Evolutionary conservation across 2,329 filamentous ascomycete species (phyloP).

Genomic region (Arthrobotrys iridis): DNA sequence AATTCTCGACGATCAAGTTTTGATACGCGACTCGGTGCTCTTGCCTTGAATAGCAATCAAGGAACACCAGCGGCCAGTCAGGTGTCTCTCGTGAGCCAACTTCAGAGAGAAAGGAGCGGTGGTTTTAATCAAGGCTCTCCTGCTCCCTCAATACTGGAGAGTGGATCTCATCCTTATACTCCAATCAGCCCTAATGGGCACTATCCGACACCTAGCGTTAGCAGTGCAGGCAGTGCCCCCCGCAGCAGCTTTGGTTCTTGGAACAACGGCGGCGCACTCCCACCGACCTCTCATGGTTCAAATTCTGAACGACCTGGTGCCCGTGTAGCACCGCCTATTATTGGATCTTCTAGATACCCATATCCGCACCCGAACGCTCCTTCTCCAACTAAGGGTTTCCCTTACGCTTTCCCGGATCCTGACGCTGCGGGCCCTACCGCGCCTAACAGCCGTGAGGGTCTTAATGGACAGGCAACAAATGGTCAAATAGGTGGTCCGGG

Average conservation of each 20-base stretch:
- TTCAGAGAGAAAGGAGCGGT: constrained; percentile 58
- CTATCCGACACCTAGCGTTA: constrained; percentile 51
- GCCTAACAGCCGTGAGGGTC: constrained; percentile 49
- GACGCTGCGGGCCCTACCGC: constrained; percentile 57
- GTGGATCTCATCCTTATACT: constrained; percentile 48
- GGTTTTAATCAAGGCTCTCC: constrained; percentile 55
- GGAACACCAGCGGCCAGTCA: constrained; percentile 57
- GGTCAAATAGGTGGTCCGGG: constrained; percentile 19
- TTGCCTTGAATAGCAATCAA: constrained; percentile 56
- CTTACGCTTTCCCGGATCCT: constrained; percentile 59
- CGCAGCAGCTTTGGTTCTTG: constrained; percentile 55
- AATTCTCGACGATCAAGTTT: constrained; percentile 58
- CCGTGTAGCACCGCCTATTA: constrained; percentile 58
- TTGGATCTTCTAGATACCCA: constrained; percentile 57
- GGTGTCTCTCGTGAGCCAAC: constrained; percentile 57
- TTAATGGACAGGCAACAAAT: constrained; percentile 14
- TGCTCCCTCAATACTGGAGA: constrained; percentile 54
- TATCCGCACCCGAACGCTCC: constrained; percentile 59
- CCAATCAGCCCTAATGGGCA: constrained; percentile 49
- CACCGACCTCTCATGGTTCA: constrained; percentile 48
- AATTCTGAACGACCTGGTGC: constrained; percentile 39
- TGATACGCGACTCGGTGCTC: constrained; percentile 56
- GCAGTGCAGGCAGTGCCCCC: constrained; percentile 50
- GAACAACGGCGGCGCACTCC: constrained; percentile 44
- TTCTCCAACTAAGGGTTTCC: constrained; percentile 58